Conservation (phyloP, 2,329 filamentous ascomycete genomes). For the Ophiostoma quercus region DNA sequence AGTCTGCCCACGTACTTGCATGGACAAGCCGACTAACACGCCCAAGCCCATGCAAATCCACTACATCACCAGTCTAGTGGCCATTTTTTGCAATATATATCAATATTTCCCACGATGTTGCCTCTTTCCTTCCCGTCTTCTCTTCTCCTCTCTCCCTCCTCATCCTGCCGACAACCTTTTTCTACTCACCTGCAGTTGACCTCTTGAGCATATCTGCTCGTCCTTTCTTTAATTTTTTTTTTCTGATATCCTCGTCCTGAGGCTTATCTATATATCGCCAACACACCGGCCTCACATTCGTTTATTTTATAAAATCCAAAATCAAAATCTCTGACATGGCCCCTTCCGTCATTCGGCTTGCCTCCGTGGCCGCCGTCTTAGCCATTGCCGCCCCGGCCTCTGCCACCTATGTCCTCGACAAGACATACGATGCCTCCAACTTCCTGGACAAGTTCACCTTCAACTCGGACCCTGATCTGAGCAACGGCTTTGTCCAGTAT, state of each 20-base stretch:
- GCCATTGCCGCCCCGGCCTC: conserved; percentile 20
- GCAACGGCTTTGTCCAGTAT: conserved; percentile 59
- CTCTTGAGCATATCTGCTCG: conserved; percentile 26
- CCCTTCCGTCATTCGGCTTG: conserved; percentile 20
- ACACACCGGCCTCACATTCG: conserved; percentile 7
- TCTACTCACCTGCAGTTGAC: not conserved
- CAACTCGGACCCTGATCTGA: conserved; percentile 49
- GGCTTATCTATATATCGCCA: not conserved
- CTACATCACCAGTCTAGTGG: not conserved
- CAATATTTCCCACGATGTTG: conserved; percentile 5
- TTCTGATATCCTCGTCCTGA: not conserved
- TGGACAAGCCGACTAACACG: conserved; percentile 1
- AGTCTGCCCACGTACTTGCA: not conserved
- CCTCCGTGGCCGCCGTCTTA: conserved; percentile 34
- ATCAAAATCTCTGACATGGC: conserved; percentile 18
- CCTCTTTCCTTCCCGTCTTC: conserved; percentile 9
- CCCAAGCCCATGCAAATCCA: not conserved
- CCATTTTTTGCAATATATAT: not conserved
- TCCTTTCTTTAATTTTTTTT: conserved; percentile 24
- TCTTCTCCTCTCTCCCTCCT: conserved; percentile 10
- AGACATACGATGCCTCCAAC: conserved; percentile 41
- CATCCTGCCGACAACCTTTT: not conserved
- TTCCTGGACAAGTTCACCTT: conserved; percentile 48
- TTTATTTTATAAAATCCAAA: not conserved
- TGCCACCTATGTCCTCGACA: conserved; percentile 37